Evolutionary conservation across 805 yeast species (phyloP), one percentile per base, ranked within the genome.

Genomic region (Ogataea trehalophila): DNA sequence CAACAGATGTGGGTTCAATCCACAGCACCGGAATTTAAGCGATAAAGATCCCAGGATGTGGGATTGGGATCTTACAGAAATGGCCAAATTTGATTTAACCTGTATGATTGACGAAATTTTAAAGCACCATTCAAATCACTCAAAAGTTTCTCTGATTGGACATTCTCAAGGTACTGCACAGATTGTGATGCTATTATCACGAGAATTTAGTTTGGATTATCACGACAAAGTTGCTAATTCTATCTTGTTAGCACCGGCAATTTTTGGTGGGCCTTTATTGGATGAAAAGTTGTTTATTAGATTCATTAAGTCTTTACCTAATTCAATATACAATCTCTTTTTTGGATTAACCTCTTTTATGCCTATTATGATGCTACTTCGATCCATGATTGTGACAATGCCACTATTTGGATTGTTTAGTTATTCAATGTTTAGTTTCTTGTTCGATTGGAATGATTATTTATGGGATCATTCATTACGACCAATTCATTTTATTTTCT

Each of bases 141-240:
- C 61, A 4, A 76, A 81, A 56, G 56, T 91, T 7, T 74, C 84
- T 0, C 65, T 92, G 20, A 74, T 83, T 9, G 91, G 91, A 1
- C 99, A 92, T 62, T 87, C 95, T 15, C 98, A 94, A 67, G 98
- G 98, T 0, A 90, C 97, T 2, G 81, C 97, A 0, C 96, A 91
- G 64, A 75, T 85, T 0, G 85, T 89, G 46, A 68, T 86, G 57
- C 79, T 89, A 42, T 69, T 94, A 34, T 75, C 85, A 16, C 68
- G 71, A 44, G 76, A 75, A 36, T 62, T 63, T 39, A 79, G 80
- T 41, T 26, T 57, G 18, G 41, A 45, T 0, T 59, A 58, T 37
- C 50, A 56, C 23, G 66, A 70, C 4, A 82, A 80, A 51, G 64
- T 92, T 17, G 83, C 82, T 46, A 74, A 77, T 45, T 87, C 88